These are phyloP conservation scores for Aspergillus ochraceoroseus DNA, from an alignment of 2,329 filamentous ascomycete species.

Conservation along the genomic window DNA sequence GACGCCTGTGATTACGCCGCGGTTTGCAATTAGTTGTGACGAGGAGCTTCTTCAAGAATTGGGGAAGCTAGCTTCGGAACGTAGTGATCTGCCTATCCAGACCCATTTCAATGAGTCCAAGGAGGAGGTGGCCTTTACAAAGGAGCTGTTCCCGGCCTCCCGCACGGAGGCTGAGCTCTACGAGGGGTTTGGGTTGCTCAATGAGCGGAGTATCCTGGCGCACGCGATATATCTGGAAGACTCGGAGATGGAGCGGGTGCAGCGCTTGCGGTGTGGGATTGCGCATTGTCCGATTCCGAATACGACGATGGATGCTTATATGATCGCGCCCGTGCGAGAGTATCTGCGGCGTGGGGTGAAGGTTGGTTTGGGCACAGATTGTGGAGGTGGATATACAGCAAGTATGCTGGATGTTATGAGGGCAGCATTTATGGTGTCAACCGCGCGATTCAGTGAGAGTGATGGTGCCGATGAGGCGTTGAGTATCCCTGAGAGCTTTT, in stretches of 20 bases:
- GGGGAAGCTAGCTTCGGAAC: slow-evolving; percentile 49
- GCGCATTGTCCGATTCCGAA: slow-evolving; percentile 63
- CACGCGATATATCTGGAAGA: slow-evolving; percentile 61
- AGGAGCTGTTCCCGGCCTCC: slow-evolving; percentile 52
- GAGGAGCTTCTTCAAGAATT: slow-evolving; percentile 52
- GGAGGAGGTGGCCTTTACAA: slow-evolving; percentile 56
- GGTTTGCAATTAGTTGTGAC: slow-evolving; percentile 60
- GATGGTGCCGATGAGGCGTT: slow-evolving; percentile 44
- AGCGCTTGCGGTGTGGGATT: slow-evolving; percentile 52
- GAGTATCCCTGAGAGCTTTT: slow-evolving; percentile 52
- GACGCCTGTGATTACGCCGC: slow-evolving; percentile 52
- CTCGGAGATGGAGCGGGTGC: slow-evolving; percentile 42
- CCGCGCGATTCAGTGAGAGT: slow-evolving; percentile 33
- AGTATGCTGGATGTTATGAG: slow-evolving; percentile 47
- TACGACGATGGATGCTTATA: slow-evolving; percentile 55
- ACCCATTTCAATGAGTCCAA: slow-evolving; percentile 64
- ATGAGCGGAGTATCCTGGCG: slow-evolving; percentile 55
- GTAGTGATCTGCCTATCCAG: slow-evolving; percentile 55
- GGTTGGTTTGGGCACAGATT: slow-evolving; percentile 63
- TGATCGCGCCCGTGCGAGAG: slow-evolving; percentile 56
- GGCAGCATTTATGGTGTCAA: slow-evolving; percentile 52
- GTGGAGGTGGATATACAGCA: slow-evolving; percentile 58
- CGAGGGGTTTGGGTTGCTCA: slow-evolving; percentile 52
- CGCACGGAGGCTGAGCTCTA: slow-evolving; percentile 58
- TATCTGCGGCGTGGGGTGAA: slow-evolving; percentile 57